Conservation (phyloP, 768 basidiomycete genomes). For the Rhizopogon salebrosus region DNA sequence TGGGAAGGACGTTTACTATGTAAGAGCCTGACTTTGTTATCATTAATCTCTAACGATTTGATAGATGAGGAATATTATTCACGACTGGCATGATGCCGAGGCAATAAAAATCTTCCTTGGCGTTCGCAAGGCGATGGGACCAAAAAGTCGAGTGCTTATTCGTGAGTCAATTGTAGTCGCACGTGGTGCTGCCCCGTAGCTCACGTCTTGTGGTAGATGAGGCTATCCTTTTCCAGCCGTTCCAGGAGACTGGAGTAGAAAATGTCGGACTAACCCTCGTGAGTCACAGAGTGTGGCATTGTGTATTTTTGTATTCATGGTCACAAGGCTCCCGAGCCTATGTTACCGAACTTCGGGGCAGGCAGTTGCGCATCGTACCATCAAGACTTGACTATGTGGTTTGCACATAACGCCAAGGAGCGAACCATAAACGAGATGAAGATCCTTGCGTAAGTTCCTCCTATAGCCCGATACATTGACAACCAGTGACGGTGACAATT, state of each 20-base stretch:
- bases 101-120: constrained; percentile 24
- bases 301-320: background rate
- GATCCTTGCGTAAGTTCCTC: background rate
- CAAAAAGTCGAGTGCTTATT: constrained; percentile 27
- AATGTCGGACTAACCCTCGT: background rate
- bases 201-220: constrained; percentile 11
- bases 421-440: background rate
- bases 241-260: constrained; percentile 1
- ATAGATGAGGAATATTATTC: constrained; percentile 25
- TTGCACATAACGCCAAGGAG: constrained; percentile 38
- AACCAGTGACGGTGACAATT: background rate
- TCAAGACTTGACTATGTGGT: constrained; percentile 44
- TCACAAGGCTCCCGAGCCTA: constrained; percentile 35
- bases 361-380: constrained; percentile 36
- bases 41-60: background rate
- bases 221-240: constrained; percentile 10
- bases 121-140: constrained; percentile 21
- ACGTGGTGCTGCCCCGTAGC: background rate
- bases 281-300: background rate
- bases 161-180: constrained; percentile 16
- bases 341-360: constrained; percentile 45
- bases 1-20: constrained; percentile 21
- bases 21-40: background rate
- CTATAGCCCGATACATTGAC: background rate
- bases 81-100: constrained; percentile 32